A percentile compares a stretch with the other conserved stretches of the same genome.
Evolutionary conservation across 2,329 filamentous ascomycete genomes (phyloP).

Genomic region (Xylariaceae sp.): DNA sequence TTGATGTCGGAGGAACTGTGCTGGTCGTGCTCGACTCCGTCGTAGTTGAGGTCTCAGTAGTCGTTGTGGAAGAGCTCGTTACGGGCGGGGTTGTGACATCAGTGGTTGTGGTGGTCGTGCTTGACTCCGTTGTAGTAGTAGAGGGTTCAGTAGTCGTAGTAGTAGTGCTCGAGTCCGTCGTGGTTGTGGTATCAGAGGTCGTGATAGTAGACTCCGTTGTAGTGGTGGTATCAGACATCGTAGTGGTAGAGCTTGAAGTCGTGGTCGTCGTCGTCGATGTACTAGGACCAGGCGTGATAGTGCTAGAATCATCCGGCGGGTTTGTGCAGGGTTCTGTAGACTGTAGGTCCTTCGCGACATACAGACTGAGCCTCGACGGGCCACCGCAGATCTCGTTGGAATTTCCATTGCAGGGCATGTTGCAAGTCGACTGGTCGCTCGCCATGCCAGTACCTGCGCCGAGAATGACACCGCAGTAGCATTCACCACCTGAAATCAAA

Average conservation of each 20-base stretch:
- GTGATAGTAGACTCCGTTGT: not conserved
- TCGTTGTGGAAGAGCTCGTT: too few relatives aligned
- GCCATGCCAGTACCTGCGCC: conserved; percentile 41
- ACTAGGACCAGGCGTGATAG: conserved; percentile 20
- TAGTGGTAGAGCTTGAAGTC: not conserved
- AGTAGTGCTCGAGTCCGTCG: too few relatives aligned
- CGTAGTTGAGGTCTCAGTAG: too few relatives aligned
- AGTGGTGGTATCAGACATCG: not conserved
- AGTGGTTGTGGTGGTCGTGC: too few relatives aligned
- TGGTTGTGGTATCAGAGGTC: conserved; percentile 22
- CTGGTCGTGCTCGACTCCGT: too few relatives aligned
- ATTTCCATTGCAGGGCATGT: conserved; percentile 49
- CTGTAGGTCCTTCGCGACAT: conserved; percentile 44
- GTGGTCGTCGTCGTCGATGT: not conserved
- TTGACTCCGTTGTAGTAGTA: too few relatives aligned
- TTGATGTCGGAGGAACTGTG: too few relatives aligned
- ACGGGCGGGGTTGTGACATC: too few relatives aligned
- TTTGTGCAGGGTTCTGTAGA: conserved; percentile 37
- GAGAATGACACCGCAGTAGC: conserved; percentile 49
- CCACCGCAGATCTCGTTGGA: conserved; percentile 40
- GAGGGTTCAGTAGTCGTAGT: too few relatives aligned
- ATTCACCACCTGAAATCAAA: conserved; percentile 34
- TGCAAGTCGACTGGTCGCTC: conserved; percentile 38
- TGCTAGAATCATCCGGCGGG: conserved; percentile 37
- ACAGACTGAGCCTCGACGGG: conserved; percentile 38